phyloP scores from a whole-genome alignment of 176 grass and related monocot genomes.

The Oryza rufipogon region DNA sequence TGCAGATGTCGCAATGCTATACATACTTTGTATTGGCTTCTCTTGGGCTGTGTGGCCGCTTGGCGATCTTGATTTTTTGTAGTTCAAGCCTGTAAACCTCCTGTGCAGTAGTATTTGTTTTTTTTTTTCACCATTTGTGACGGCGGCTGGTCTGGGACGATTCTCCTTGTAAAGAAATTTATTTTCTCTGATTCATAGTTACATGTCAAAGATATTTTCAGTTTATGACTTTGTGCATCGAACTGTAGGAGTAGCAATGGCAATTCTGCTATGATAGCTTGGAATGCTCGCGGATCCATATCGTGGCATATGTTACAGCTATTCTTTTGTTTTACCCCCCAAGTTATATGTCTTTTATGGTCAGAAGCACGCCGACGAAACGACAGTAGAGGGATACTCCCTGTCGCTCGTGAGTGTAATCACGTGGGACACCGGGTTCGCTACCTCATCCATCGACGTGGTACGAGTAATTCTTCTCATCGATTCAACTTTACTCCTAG shows the following conservation, averaged over 20 bases:
- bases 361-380: neutral
- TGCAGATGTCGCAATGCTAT: conserved; percentile 12
- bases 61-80: conserved; percentile 41
- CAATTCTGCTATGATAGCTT: neutral
- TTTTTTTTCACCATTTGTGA: neutral
- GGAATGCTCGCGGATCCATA: neutral
- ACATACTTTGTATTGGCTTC: conserved; percentile 27
- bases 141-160: neutral
- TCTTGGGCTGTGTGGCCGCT: conserved; percentile 29
- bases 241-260: neutral
- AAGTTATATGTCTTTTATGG: neutral
- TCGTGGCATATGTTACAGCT: neutral
- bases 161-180: conserved; percentile 37
- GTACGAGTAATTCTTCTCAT: neutral
- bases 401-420: neutral
- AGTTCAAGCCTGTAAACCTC: conserved; percentile 20
- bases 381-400: neutral
- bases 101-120: neutral
- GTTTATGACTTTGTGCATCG: neutral
- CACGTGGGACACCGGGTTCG: neutral
- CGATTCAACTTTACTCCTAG: too few species aligned
- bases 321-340: neutral
- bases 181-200: neutral
- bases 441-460: neutral
- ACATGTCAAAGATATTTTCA: neutral